Evolutionary conservation across 1,284 basidiomycete species (phyloP).

Genomic region (Phylloboletellus chloephorus): DNA sequence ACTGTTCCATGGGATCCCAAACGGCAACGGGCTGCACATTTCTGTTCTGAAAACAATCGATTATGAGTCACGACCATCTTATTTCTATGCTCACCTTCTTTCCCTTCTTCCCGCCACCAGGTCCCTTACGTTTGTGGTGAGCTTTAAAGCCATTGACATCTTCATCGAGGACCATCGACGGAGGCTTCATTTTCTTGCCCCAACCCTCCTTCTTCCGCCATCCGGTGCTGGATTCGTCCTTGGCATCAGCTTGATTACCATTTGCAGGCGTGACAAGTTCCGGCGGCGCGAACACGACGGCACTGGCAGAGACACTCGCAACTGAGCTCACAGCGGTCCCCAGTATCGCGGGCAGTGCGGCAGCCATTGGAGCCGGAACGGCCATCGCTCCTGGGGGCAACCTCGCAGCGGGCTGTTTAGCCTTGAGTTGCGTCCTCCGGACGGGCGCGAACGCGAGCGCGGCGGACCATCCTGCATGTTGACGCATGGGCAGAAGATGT

Average conservation of each 20-base stretch:
- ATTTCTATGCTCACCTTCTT: conserved; percentile 49
- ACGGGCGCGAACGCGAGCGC: conserved; percentile 81
- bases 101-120: conserved; percentile 46
- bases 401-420: conserved; percentile 45
- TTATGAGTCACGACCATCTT: conserved; percentile 6
- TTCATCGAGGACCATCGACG: conserved; percentile 80
- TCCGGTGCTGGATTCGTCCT: conserved; percentile 18
- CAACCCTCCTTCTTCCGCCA: conserved; percentile 48
- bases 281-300: conserved; percentile 68
- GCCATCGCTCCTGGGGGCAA: conserved; percentile 58
- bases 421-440: conserved; percentile 52
- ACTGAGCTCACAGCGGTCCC: conserved; percentile 13
- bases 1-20: conserved; percentile 76
- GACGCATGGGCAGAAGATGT: conserved; percentile 8
- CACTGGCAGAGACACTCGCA: conserved; percentile 54
- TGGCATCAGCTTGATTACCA: conserved; percentile 24
- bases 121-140: conserved; percentile 41
- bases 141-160: conserved; percentile 80
- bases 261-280: conserved; percentile 40
- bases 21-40: conserved; percentile 43
- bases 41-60: conserved; percentile 47
- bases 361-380: conserved; percentile 22
- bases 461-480: conserved; percentile 68
- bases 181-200: conserved; percentile 85
- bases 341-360: conserved; percentile 16